Evolutionary conservation across 345 rosid species (phyloP).

Genomic region (Salix brachista): DNA sequence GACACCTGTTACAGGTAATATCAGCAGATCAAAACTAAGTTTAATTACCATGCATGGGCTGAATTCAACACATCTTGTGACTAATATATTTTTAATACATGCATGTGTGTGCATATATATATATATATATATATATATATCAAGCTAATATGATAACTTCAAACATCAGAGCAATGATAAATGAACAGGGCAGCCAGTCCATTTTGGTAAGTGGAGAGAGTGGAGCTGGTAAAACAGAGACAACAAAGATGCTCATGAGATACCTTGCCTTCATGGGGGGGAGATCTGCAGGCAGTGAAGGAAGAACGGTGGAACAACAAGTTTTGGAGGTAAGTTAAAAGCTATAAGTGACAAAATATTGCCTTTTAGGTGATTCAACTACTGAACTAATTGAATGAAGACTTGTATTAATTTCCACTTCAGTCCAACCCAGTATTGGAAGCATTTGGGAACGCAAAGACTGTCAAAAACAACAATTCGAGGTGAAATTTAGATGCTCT

Average conservation of each 20-base stretch:
- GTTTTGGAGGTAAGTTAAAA: conserved; percentile 57
- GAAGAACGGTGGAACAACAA: conserved; percentile 74
- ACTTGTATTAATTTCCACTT: conserved; percentile 11
- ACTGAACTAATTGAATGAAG: conserved; percentile 6
- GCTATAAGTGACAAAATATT: not conserved
- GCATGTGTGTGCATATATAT: not conserved
- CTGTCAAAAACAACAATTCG: conserved; percentile 85
- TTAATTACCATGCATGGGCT: not conserved
- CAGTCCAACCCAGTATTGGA: conserved; percentile 92
- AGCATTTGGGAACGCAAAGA: conserved; percentile 94
- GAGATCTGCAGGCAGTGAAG: conserved; percentile 53
- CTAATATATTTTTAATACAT: not conserved
- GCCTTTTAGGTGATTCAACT: conserved; percentile 2
- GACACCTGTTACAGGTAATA: conserved; percentile 54
- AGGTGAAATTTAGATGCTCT: conserved; percentile 38
- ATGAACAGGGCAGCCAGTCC: conserved; percentile 66
- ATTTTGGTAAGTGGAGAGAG: conserved; percentile 84
- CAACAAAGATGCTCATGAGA: conserved; percentile 88
- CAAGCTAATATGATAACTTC: not conserved
- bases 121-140: not conserved
- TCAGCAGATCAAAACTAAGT: not conserved
- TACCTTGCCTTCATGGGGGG: conserved; percentile 93
- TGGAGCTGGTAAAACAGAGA: conserved; percentile 96
- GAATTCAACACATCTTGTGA: not conserved
- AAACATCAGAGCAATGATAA: conserved; percentile 60